Base-by-base conservation (phyloP, 2,329 filamentous ascomycete species). In the Conoideocrella luteorostrata region DNA sequence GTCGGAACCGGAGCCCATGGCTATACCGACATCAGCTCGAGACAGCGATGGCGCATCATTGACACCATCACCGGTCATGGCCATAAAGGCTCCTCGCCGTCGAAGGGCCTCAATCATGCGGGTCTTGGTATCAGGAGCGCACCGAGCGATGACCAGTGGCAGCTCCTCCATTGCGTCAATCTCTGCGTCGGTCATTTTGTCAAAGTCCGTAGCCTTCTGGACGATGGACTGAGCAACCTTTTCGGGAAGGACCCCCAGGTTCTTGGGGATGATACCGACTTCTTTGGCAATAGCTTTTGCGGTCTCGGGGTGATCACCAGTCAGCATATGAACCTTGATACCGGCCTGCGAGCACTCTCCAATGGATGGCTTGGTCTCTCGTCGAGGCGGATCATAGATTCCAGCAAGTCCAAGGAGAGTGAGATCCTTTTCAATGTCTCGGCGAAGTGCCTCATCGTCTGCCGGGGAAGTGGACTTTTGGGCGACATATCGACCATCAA, bases 41-140 rank as follows among this genome's bases (percentile, higher is more conserved):
- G 87, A 86, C 26, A 94, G 73, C 4, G 86, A 88, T 0, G 88
- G 88, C 2, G 86, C 86, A 58, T 94, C 88, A 58, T 94, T 94
- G 49, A 93, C 88, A 37, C 88, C 88, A 54, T 94, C 88, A 46
- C 88, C 88, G 15, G 87, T 93, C 87, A 94, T 93, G 47, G 87
- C 87, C 62, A 84, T 87, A 62, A 86, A 91, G 17, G 77, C 76
- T 18, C 77, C 74, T 32, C 88, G 82, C 13, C 88, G 80, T 51
- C 90, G 86, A 13, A 95, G 76, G 5, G 88, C 88, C 53, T 90
- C 86, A 41, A 95, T 90, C 88, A 95, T 94, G 47, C 87, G 82
- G 4, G 88, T 88, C 66, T 95, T 95, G 30, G 88, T 94, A 47
- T 86, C 80, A 0, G 89, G 88, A 1, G 86, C 85, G 59, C 88